Evolutionary conservation across 2,329 filamentous ascomycete species (phyloP), one percentile per base, ranked within the genome.

Genomic region (Shiraia sp.): DNA sequence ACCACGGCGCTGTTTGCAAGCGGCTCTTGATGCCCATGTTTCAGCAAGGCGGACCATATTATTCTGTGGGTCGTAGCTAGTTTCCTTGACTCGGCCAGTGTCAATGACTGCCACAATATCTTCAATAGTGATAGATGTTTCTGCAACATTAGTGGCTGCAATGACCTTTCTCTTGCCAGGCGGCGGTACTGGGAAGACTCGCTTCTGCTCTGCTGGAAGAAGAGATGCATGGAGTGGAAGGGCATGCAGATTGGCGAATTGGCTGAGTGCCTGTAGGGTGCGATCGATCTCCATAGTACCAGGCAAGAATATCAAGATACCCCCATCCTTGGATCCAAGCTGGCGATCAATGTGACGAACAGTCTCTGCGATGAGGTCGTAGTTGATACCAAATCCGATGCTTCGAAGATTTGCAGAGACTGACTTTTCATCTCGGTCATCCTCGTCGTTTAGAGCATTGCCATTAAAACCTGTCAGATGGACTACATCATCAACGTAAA

Each of bases 71-170:
- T 97, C 93, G 59, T 91, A 97, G 64, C 88, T 92, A 0, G 91
- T 99, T 70, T 99, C 92, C 65, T 99, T 99, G 45, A 99, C 93
- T 38, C 90, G 85, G 19, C 93, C 93, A 9, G 87, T 93, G 66
- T 99, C 93, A 50, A 99, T 92, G 32, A 99, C 93, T 2, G 89
- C 92, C 2, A 97, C 88, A 38, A 99, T 88, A 63, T 99, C 93
- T 63, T 96, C 91, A 46, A 99, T 99, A 0, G 93, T 99, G 66
- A 99, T 97, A 2, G 93, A 97, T 0, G 93, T 99, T 68, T 99
- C 93, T 2, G 93, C 93, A 2, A 99, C 92, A 60, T 99, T 99
- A 31, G 93, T 99, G 1, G 93, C 89, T 6, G 92, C 88, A 24
- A 99, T 88, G 10, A 99, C 82, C 71, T 99, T 99, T 25, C 93